Evolutionary conservation across 164 flowering plant genomes (phyloP).

Genomic region (Tetrastigma voinierianum): DNA sequence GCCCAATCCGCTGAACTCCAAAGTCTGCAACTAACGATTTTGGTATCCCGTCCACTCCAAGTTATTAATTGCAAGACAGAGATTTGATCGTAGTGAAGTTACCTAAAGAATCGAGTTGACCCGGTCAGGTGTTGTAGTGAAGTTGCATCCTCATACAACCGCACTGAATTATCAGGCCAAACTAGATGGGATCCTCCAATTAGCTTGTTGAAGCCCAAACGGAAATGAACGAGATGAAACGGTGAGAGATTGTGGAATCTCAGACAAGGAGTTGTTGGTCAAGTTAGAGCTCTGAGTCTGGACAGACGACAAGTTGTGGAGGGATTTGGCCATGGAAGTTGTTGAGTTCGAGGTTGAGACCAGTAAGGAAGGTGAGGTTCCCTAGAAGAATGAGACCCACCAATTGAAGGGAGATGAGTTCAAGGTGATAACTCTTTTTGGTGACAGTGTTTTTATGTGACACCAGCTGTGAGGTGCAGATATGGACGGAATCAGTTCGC

Average conservation of each 20-base stretch:
- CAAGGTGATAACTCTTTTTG: conserved; percentile 24
- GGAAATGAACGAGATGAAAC: not conserved
- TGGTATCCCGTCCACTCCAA: conserved; percentile 11
- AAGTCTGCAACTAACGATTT: not conserved
- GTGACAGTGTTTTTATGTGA: conserved; percentile 18
- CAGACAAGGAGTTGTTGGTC: not conserved
- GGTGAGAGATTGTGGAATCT: conserved; percentile 10
- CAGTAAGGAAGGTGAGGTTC: conserved; percentile 7
- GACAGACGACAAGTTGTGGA: conserved; percentile 2
- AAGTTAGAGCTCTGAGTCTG: not conserved
- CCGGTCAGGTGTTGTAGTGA: conserved; percentile 7
- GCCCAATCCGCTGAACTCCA: not conserved
- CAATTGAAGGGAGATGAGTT: conserved; percentile 8
- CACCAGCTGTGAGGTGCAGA: conserved; percentile 39
- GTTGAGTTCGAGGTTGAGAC: conserved; percentile 5
- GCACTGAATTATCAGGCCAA: not conserved
- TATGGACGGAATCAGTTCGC: conserved; percentile 32
- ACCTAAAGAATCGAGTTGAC: conserved; percentile 9
- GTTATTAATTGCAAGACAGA: not conserved
- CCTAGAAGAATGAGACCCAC: conserved; percentile 23
- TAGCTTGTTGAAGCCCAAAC: not conserved
- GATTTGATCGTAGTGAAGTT: conserved; percentile 3
- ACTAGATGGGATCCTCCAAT: conserved; percentile 10
- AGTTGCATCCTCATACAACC: not conserved
- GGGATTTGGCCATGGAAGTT: conserved; percentile 13